These are phyloP conservation scores for Gamarada debralockiae DNA, from an alignment of 495 filamentous ascomycete species.

Conservation along the genomic window DNA sequence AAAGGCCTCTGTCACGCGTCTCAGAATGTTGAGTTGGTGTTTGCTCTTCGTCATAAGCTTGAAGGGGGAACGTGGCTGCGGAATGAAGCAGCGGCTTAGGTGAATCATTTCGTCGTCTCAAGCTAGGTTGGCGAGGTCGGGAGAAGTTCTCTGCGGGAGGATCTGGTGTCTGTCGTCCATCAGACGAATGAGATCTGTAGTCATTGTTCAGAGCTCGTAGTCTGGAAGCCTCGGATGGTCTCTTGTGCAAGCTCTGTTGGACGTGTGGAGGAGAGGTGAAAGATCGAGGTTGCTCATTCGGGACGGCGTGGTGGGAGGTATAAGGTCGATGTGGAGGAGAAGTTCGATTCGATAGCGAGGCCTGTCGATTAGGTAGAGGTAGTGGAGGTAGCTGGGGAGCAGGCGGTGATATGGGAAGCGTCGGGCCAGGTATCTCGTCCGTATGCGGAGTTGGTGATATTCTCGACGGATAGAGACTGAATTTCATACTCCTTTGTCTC, in stretches of 20 bases:
- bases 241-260: conserved; percentile 15
- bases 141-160: conserved; percentile 43
- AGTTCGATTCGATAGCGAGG: conserved; percentile 1
- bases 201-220: conserved; percentile 27
- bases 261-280: conserved; percentile 13
- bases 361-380: conserved; percentile 9
- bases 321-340: conserved; percentile 12
- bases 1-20: conserved; percentile 39
- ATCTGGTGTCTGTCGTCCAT: conserved; percentile 14
- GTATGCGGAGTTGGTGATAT: conserved; percentile 13
- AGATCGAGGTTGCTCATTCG: conserved; percentile 8
- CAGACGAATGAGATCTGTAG: conserved; percentile 18
- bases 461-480: conserved; percentile 22
- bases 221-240: conserved; percentile 25
- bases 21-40: conserved; percentile 21
- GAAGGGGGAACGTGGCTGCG: conserved; percentile 25
- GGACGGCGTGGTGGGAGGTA: conserved; percentile 13
- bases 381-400: conserved; percentile 12
- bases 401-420: conserved; percentile 10
- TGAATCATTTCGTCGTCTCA: conserved; percentile 34
- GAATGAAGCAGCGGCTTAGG: conserved; percentile 32
- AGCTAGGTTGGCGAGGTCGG: conserved; percentile 43
- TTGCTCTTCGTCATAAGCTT: conserved; percentile 27
- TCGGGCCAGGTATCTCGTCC: conserved; percentile 5
- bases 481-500: conserved; percentile 23